Evolutionary conservation across 139 green algal species (phyloP).

Genomic region (Chlorokybus atmophyticus): DNA sequence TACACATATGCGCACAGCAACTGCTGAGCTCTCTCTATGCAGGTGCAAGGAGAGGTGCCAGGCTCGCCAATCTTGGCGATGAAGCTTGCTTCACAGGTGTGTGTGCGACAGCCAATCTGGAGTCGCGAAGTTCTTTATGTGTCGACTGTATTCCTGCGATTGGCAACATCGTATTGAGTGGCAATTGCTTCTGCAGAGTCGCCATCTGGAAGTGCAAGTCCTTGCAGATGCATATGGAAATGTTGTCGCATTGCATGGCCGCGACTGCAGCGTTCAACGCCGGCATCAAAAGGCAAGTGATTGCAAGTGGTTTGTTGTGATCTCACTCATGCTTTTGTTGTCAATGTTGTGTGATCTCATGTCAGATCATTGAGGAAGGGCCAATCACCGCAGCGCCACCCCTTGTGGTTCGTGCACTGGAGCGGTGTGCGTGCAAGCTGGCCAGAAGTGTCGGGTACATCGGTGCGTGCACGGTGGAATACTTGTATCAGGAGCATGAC

Average conservation of each 20-base stretch:
- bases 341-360: not conserved
- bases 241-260: constrained; percentile 66
- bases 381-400: constrained; percentile 54
- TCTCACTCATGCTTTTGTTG: not conserved
- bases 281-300: constrained; percentile 83
- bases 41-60: constrained; percentile 71
- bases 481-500: constrained; percentile 74
- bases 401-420: constrained; percentile 24
- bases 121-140: too few relatives aligned
- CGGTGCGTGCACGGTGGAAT: constrained; percentile 91
- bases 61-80: constrained; percentile 93
- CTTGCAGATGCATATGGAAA: constrained; percentile 76
- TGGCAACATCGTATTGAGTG: too few relatives aligned
- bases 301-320: not conserved
- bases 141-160: too few relatives aligned
- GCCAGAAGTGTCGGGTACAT: constrained; percentile 56
- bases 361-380: constrained; percentile 79
- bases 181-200: constrained; percentile 23
- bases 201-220: constrained; percentile 95
- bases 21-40: constrained; percentile 41
- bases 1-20: not conserved
- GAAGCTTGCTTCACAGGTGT: constrained; percentile 58
- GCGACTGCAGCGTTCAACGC: constrained; percentile 90
- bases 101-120: too few relatives aligned
- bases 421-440: constrained; percentile 69